These are phyloP conservation scores for Aspergillus sojae DNA, from an alignment of 2,329 filamentous ascomycete species.

Conservation along the genomic window DNA sequence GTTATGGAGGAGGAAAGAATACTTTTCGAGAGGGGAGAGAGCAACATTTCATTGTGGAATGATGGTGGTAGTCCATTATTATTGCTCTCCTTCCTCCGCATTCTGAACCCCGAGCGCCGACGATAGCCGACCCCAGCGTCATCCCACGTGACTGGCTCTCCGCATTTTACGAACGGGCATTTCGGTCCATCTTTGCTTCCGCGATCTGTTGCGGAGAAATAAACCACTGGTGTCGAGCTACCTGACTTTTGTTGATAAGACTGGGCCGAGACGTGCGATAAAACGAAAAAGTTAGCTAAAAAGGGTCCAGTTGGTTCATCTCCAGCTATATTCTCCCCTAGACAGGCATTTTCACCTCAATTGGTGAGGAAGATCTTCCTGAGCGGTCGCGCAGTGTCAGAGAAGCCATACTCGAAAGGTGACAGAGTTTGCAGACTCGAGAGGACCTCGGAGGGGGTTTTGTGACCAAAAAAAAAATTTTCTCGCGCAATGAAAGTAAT, in stretches of 20 bases:
- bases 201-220: background rate
- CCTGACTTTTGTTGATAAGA: background rate
- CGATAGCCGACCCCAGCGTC: constrained; percentile 26
- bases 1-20: constrained; percentile 2
- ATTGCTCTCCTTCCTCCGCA: constrained; percentile 15
- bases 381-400: background rate
- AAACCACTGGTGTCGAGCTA: background rate
- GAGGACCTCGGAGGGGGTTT: background rate
- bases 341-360: background rate
- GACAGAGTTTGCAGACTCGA: background rate
- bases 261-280: background rate
- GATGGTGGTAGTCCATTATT: constrained; percentile 5
- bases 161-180: constrained; percentile 17
- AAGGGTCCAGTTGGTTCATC: background rate
- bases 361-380: background rate
- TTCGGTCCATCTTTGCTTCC: constrained; percentile 12
- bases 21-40: constrained; percentile 6
- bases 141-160: constrained; percentile 27
- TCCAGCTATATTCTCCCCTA: background rate
- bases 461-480: background rate
- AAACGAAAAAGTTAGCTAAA: background rate
- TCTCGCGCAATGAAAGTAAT: background rate
- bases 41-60: constrained; percentile 11
- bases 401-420: background rate
- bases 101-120: constrained; percentile 21